These are phyloP conservation scores for Diutina sp. DNA, from an alignment of 1,139 yeast species.

Conservation along the genomic window DNA sequence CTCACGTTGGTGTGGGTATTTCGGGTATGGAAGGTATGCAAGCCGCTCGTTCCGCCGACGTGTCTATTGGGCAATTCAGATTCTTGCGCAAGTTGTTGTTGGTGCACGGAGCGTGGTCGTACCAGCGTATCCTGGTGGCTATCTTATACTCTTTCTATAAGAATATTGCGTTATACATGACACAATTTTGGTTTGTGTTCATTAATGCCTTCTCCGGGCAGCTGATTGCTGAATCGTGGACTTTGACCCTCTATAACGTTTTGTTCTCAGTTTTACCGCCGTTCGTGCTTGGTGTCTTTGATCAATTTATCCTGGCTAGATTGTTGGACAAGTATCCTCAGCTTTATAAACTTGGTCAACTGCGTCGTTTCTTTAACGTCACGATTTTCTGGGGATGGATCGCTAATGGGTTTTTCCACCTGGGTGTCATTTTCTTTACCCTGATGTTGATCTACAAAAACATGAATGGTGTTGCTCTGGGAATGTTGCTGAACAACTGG, in stretches of 20 bases:
- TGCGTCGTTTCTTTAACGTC: slow-evolving; percentile 79
- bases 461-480: slow-evolving; percentile 56
- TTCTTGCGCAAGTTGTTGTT: slow-evolving; percentile 68
- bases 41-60: slow-evolving; percentile 96
- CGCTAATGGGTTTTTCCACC: slow-evolving; percentile 87
- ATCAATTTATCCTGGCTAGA: slow-evolving; percentile 88
- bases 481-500: slow-evolving; percentile 83
- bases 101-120: slow-evolving; percentile 98
- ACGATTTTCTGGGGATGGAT: slow-evolving; percentile 97
- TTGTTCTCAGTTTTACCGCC: slow-evolving; percentile 93
- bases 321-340: slow-evolving; percentile 87
- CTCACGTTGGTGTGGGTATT: slow-evolving; percentile 97
- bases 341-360: slow-evolving; percentile 81
- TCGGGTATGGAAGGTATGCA: slow-evolving; percentile 99
- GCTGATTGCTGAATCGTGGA: slow-evolving; percentile 95
- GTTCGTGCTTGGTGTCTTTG: slow-evolving; percentile 90
- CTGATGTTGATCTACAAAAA: slow-evolving; percentile 54
- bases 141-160: slow-evolving; percentile 92
- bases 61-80: slow-evolving; percentile 92
- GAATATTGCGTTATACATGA: slow-evolving; percentile 89
- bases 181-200: slow-evolving; percentile 97
- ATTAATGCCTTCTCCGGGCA: slow-evolving; percentile 90
- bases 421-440: slow-evolving; percentile 72
- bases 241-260: slow-evolving; percentile 92
- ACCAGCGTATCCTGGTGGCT: slow-evolving; percentile 85